Conservation (phyloP, 306 rosid species). For the Prunus fruticosa region DNA sequence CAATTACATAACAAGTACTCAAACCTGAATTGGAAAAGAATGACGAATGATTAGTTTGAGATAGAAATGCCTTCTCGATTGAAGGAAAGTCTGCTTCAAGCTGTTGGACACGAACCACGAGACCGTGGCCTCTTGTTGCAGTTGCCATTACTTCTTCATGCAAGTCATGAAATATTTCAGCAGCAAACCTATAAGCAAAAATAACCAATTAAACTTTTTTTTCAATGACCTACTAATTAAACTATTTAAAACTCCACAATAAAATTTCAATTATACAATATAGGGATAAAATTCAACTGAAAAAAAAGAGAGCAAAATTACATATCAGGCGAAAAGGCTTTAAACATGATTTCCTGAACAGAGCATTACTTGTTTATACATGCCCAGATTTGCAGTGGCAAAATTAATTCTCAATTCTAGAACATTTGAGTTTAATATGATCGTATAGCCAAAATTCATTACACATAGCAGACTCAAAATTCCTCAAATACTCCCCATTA, state of each 20-base stretch:
- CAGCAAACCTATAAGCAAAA: slow-evolving; percentile 68
- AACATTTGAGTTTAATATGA: background rate
- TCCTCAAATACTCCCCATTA: slow-evolving; percentile 8
- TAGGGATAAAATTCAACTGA: background rate
- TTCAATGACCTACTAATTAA: background rate
- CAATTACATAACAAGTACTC: slow-evolving; percentile 20
- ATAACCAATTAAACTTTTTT: background rate
- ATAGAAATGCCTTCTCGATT: slow-evolving; percentile 70
- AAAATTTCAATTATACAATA: background rate
- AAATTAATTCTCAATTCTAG: background rate
- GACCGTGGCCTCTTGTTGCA: slow-evolving; percentile 79
- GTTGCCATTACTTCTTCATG: slow-evolving; percentile 97
- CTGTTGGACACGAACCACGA: slow-evolving; percentile 84
- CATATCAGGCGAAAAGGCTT: background rate
- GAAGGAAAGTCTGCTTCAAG: slow-evolving; percentile 95
- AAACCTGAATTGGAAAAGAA: slow-evolving; percentile 70
- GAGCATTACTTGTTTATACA: background rate
- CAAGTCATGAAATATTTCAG: slow-evolving; percentile 87
- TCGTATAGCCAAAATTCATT: background rate
- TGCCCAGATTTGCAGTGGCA: background rate
- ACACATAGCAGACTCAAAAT: slow-evolving; percentile 1
- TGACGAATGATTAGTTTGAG: slow-evolving; percentile 62
- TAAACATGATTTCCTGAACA: background rate
- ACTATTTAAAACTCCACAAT: background rate
- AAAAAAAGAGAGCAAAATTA: background rate